Evolutionary conservation across 345 rosid species (phyloP).

Genomic region (Punica granatum): DNA sequence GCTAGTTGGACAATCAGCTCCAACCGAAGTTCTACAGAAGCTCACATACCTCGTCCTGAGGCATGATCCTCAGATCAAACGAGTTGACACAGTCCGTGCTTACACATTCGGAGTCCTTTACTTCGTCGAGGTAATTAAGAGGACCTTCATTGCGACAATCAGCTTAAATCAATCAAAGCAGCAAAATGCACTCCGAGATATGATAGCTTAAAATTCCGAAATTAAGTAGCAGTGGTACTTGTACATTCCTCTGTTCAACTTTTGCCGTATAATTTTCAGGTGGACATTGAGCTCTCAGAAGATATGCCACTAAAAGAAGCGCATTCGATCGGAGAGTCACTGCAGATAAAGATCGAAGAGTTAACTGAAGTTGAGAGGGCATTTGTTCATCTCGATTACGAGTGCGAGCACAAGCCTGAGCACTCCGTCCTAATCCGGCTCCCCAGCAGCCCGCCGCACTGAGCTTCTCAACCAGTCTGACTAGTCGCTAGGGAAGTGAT

Average conservation of each 20-base stretch:
- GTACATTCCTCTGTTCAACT: background rate
- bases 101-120: slow-evolving; percentile 89
- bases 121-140: slow-evolving; percentile 87
- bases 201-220: background rate
- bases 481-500: no score
- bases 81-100: slow-evolving; percentile 86
- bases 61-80: slow-evolving; percentile 56
- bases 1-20: slow-evolving; percentile 86
- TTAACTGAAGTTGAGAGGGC: slow-evolving; percentile 36
- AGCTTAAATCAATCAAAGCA: background rate
- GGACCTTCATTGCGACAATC: no score
- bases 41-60: slow-evolving; percentile 63
- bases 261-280: slow-evolving; percentile 25
- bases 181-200: background rate
- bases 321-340: slow-evolving; percentile 64
- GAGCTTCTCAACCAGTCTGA: no score
- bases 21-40: slow-evolving; percentile 75
- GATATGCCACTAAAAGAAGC: slow-evolving; percentile 73
- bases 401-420: slow-evolving; percentile 33
- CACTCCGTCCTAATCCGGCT: slow-evolving; percentile 17
- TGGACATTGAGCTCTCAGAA: slow-evolving; percentile 81
- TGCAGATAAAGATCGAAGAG: slow-evolving; percentile 71
- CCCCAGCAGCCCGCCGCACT: slow-evolving; percentile 9
- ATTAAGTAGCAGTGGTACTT: background rate
- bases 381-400: slow-evolving; percentile 39